Evolutionary conservation across 177 flowering plant genomes (phyloP).

Genomic region (Vitis hybrid): DNA sequence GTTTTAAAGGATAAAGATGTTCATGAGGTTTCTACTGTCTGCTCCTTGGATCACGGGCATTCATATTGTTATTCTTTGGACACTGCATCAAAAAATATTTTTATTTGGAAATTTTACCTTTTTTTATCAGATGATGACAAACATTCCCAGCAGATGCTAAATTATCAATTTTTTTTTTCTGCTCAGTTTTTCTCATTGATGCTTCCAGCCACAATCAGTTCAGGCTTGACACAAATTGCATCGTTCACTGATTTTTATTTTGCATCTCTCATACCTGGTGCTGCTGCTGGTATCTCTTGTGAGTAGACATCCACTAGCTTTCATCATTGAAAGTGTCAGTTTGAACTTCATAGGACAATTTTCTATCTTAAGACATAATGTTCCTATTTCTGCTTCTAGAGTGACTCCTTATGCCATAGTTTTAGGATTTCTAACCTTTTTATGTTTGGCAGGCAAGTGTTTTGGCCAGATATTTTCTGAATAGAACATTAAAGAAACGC

Average conservation of each 20-base stretch:
- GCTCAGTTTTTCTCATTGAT: constrained; percentile 26
- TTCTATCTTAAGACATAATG: background rate
- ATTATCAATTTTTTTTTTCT: background rate
- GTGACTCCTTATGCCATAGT: background rate
- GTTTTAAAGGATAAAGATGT: constrained; percentile 25
- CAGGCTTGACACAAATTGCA: constrained; percentile 33
- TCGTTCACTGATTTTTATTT: constrained; percentile 35
- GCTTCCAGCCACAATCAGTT: constrained; percentile 31
- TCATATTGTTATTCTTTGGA: background rate
- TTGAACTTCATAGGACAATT: background rate
- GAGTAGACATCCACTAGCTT: constrained; percentile 11
- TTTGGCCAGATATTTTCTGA: background rate
- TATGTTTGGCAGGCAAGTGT: background rate
- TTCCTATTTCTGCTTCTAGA: background rate
- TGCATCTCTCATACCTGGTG: constrained; percentile 34
- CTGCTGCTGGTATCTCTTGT: constrained; percentile 38
- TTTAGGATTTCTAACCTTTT: background rate
- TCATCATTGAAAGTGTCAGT: background rate
- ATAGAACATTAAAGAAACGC: background rate
- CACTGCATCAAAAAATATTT: background rate
- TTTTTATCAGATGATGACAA: background rate
- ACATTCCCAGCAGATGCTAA: background rate
- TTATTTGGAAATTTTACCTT: background rate
- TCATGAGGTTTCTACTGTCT: constrained; percentile 18
- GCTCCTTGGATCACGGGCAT: background rate